Evolutionary conservation across 805 yeast species (phyloP), one percentile per base, ranked within the genome.

Genomic region (Saturnispora serradocipensis): DNA sequence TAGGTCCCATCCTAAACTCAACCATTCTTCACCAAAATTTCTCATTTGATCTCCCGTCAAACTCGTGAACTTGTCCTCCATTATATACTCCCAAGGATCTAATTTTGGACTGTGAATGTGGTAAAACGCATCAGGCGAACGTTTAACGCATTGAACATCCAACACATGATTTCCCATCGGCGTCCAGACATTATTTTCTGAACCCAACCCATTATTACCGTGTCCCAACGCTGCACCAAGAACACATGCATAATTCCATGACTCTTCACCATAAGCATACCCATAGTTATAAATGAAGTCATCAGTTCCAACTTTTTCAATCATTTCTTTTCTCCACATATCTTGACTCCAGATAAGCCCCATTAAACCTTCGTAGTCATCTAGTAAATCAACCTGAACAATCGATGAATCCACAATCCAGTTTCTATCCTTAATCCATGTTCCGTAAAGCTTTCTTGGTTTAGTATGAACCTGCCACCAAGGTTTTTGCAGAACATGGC

Each of bases 61-160:
- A 48, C 53, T 58, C 18, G 58, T 55, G 45, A 59, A 58, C 35
- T 56, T 50, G 39, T 61, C 57, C 13, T 56, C 53, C 1, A 51
- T 30, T 15, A 55, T 44, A 34, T 59, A 59, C n/a, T 56, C 61
- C 73, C 76, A 74, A 1, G 81, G 81, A 56, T 76, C 71, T 45
- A 76, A 64, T 58, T 76, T 76, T 6, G 81, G 81, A 58, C 65
- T 71, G 58, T 76, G 77, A 25, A 78, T 70, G 57, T 76, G 81
- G 40, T 76, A 57, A 49, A 66, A 64, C 55, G 63, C 55, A 48
- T 63, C 63, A 11, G 54, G 52, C 11, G 62, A 56, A 45, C 56
- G 58, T 1, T 46, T 50, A 50, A 28, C 38, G n/a, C 53, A 46
- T n/a, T 45, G 44, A n/a, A 45, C 30, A 15, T 11, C n/a, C 9